A percentile compares a stretch with the other conserved stretches of the same genome.
These are phyloP conservation scores for Colletotrichum abscissum DNA, from an alignment of 2,329 filamentous ascomycete species.

Conservation along the genomic window DNA sequence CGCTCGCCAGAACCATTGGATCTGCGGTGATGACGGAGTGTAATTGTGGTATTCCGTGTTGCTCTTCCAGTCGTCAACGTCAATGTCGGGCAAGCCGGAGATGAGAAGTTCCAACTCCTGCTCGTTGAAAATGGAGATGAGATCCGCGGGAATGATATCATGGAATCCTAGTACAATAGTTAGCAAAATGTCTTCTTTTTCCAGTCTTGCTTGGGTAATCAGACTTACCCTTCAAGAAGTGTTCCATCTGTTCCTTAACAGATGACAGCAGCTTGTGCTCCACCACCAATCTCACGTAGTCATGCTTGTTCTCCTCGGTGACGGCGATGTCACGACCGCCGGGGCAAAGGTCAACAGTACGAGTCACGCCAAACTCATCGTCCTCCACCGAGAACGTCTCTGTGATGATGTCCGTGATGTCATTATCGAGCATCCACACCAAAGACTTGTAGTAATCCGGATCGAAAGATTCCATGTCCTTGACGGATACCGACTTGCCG, in stretches of 20 bases:
- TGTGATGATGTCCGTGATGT: slow-evolving; percentile 97
- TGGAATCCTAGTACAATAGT: slow-evolving; percentile 78
- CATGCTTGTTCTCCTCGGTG: slow-evolving; percentile 98
- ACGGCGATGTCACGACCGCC: slow-evolving; percentile 93
- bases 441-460: slow-evolving; percentile 99
- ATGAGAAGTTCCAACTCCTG: slow-evolving; percentile 97
- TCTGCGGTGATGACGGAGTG: slow-evolving; percentile 90
- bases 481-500: slow-evolving; percentile 93
- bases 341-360: slow-evolving; percentile 86
- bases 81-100: slow-evolving; percentile 95
- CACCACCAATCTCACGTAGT: slow-evolving; percentile 94
- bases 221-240: slow-evolving; percentile 83
- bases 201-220: neutral
- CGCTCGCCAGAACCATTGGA: slow-evolving; percentile 99
- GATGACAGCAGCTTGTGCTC: slow-evolving; percentile 93
- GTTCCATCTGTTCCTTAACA: slow-evolving; percentile 92
- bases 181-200: slow-evolving; percentile 39
- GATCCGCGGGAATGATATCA: slow-evolving; percentile 93
- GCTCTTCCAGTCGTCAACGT: slow-evolving; percentile 98
- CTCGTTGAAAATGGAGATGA: slow-evolving; percentile 98
- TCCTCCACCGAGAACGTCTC: slow-evolving; percentile 96
- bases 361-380: slow-evolving; percentile 91
- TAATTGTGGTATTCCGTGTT: slow-evolving; percentile 99
- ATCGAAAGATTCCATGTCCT: slow-evolving; percentile 99
- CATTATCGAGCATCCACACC: slow-evolving; percentile 98